A percentile compares a stretch with the other conserved stretches of the same genome.
phyloP scores from a whole-genome alignment of 2,329 filamentous ascomycete species.

The Hypoxylon sp. region DNA sequence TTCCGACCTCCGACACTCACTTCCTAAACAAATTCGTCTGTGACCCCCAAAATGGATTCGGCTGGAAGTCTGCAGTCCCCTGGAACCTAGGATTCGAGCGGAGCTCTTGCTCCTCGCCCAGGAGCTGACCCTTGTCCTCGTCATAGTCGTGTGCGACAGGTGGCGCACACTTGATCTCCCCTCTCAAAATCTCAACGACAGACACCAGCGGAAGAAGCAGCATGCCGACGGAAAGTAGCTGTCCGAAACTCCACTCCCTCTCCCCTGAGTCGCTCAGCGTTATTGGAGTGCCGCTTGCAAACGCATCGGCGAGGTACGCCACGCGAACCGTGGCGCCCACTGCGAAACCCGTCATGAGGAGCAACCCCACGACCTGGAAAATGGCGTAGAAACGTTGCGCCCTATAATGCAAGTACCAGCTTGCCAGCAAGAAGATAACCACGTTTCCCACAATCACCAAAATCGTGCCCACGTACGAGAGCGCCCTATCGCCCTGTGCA shows the following conservation, averaged over 20 bases:
- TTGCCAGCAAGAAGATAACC: slow-evolving; percentile 71
- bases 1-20: slow-evolving; percentile 31
- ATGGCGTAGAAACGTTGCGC: slow-evolving; percentile 68
- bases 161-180: slow-evolving; percentile 58
- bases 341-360: slow-evolving; percentile 71
- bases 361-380: slow-evolving; percentile 67
- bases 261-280: slow-evolving; percentile 67
- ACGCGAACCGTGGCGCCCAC: slow-evolving; percentile 72
- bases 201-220: slow-evolving; percentile 73
- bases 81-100: slow-evolving; percentile 43
- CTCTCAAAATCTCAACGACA: slow-evolving; percentile 70
- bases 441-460: slow-evolving; percentile 72
- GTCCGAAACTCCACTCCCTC: slow-evolving; percentile 74
- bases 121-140: slow-evolving; percentile 43
- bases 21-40: slow-evolving; percentile 57
- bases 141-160: slow-evolving; percentile 44
- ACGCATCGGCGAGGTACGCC: slow-evolving; percentile 72
- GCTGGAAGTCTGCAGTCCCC: slow-evolving; percentile 57
- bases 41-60: slow-evolving; percentile 62
- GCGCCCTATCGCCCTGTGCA: slow-evolving; percentile 58
- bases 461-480: slow-evolving; percentile 72
- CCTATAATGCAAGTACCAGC: slow-evolving; percentile 75
- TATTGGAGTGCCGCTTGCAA: slow-evolving; percentile 66
- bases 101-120: slow-evolving; percentile 47
- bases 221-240: slow-evolving; percentile 72